Percentiles rank a stretch among this genome's conserved stretches.
Conservation (phyloP, 257 asterid genomes). For the Paraleonurus japonicus region DNA sequence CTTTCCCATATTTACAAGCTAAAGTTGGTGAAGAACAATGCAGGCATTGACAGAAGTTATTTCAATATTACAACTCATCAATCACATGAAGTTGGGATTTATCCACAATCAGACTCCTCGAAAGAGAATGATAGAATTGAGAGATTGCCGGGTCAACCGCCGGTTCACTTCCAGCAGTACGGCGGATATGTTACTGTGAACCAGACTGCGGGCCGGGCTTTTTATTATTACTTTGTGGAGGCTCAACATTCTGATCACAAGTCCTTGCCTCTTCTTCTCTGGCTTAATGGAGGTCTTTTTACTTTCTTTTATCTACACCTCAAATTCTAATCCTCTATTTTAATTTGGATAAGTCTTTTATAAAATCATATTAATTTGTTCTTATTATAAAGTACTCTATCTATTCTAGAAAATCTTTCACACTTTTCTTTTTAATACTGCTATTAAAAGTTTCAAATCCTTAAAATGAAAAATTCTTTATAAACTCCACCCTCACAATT, state of each 20-base stretch:
- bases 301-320: no score
- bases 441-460: no score
- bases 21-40: background rate
- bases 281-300: conserved; percentile 85
- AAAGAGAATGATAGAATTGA: background rate
- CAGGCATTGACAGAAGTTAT: background rate
- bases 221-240: conserved; percentile 66
- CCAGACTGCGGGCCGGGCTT: conserved; percentile 56
- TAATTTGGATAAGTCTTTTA: no score
- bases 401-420: no score
- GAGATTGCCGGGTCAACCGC: conserved; percentile 69
- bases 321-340: no score
- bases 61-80: no score
- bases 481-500: no score
- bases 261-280: conserved; percentile 71
- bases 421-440: no score
- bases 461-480: no score
- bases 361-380: no score
- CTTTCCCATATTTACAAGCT: background rate
- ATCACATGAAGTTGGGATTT: background rate
- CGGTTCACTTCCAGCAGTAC: conserved; percentile 55
- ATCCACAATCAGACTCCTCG: background rate
- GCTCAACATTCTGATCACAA: conserved; percentile 36
- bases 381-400: no score
- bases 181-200: conserved; percentile 76